These are phyloP conservation scores for Naganishia randhawae DNA, from an alignment of 768 basidiomycete species.

Conservation along the genomic window DNA sequence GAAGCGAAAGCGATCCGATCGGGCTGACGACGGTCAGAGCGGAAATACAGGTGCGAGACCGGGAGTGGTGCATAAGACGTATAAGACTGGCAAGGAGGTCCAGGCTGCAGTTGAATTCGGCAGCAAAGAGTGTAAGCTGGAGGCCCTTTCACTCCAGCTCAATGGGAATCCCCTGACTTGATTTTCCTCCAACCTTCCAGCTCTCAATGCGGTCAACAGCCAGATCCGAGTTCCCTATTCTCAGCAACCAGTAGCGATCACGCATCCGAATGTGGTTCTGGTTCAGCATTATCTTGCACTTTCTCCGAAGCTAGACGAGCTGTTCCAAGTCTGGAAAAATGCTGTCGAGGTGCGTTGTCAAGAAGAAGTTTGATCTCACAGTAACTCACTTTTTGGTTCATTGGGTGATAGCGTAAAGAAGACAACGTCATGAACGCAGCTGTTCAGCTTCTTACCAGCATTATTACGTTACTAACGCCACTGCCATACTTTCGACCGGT, in stretches of 20 bases:
- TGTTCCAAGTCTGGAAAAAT: constrained; percentile 42
- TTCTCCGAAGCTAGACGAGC: constrained; percentile 43
- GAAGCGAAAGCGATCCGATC: constrained; percentile 15
- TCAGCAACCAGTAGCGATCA: constrained; percentile 40
- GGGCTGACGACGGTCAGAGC: neutral
- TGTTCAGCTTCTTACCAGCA: constrained; percentile 38
- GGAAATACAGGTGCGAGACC: neutral
- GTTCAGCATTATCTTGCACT: constrained; percentile 47
- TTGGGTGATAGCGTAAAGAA: constrained; percentile 32
- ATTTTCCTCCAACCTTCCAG: constrained; percentile 33
- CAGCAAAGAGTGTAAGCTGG: constrained; percentile 40
- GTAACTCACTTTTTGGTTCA: neutral
- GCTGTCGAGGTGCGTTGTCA: constrained; percentile 21
- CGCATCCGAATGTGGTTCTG: constrained; percentile 42
- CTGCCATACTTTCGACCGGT: constrained; percentile 46
- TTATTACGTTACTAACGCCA: constrained; percentile 41
- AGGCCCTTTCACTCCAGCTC: too few species aligned
- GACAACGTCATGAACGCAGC: constrained; percentile 36
- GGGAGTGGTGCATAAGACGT: neutral
- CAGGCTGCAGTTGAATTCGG: constrained; percentile 39
- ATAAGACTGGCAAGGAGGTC: constrained; percentile 39
- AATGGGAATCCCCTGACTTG: too few species aligned
- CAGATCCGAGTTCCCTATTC: constrained; percentile 44
- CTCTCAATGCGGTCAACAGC: constrained; percentile 43
- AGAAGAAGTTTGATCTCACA: neutral